Base-by-base conservation (phyloP, 2,329 filamentous ascomycete species). In the Penicillium freii region DNA sequence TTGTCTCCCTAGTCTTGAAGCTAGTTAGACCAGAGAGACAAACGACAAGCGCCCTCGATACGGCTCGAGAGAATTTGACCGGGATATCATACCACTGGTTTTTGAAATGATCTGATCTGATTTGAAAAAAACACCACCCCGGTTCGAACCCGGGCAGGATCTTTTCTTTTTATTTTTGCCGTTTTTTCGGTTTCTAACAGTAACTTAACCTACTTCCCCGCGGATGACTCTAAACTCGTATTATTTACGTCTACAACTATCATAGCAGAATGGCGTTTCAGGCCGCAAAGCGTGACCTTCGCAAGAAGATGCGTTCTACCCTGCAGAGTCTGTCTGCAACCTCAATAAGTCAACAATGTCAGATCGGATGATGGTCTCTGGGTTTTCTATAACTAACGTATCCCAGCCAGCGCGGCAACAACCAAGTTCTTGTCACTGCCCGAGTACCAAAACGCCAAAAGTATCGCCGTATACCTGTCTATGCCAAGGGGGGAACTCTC, bases 401-500 rank as follows among this genome's bases (percentile, higher is more conserved):
- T 31, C 54, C 45, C 72, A 94, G 91, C 90, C 66, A 76, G 79
- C 50, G 78, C 78, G 64, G 86, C 90, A 23, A 87, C 87, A 63
- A 81, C 85, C 53, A 78, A 82, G 7, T 77, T 97, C 38, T 78
- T 87, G 44, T 79, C 81, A 11, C 84, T 92, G 66, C 81, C 84
- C 50, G 88, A 91, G 54, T 99, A 96, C 72, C 78, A 85, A 62
- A 80, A 87, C 54, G 92, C 94, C 42, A 82, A 80, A 59, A 83
- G 85, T 52, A 84, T 99, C 68, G 92, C 90, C 66, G 82, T 99
- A 56, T 99, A 96, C 72, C 81, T 99, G 17, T 94, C 93, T 11
- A 99, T 99, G 94, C 92, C 92, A 0, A 78, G 81, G 10, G 89
- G 87, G 25, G 94, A 99, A 77, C 84, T 96, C 27, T 90, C 92